A percentile compares a stretch with the other conserved stretches of the same genome.
Conservation (phyloP, 2,329 filamentous ascomycete species). For the Teratosphaeria destructans region DNA sequence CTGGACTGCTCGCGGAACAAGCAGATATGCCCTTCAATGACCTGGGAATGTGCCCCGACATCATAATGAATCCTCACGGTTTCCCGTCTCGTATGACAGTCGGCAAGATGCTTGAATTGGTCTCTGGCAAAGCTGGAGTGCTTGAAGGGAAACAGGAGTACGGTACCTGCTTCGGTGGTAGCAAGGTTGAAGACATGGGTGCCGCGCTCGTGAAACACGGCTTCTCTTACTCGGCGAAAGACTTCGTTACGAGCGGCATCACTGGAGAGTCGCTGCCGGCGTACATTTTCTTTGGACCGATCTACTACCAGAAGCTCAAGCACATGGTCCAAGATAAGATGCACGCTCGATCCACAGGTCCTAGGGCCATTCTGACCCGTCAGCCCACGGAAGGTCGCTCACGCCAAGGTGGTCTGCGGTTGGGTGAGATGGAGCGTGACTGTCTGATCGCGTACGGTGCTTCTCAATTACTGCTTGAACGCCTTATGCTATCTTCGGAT, state of each 20-base stretch:
- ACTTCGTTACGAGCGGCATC: slow-evolving; percentile 89
- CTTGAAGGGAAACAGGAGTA: slow-evolving; percentile 78
- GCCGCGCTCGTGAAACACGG: slow-evolving; percentile 74
- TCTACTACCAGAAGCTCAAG: slow-evolving; percentile 99
- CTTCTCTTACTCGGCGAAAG: slow-evolving; percentile 94
- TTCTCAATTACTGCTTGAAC: slow-evolving; percentile 80
- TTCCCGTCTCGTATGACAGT: slow-evolving; percentile 99
- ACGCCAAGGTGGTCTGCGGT: slow-evolving; percentile 76
- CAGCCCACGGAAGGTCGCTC: slow-evolving; percentile 95
- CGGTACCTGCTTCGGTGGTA: slow-evolving; percentile 77
- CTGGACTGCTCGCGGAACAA: slow-evolving; percentile 91
- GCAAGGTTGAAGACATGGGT: slow-evolving; percentile 80
- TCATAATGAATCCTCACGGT: slow-evolving; percentile 99
- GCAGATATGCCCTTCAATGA: slow-evolving; percentile 96
- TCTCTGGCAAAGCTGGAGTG: slow-evolving; percentile 89
- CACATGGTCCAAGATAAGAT: slow-evolving; percentile 99
- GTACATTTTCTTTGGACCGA: slow-evolving; percentile 96
- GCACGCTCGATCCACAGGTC: slow-evolving; percentile 88
- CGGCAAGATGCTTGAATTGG: slow-evolving; percentile 89
- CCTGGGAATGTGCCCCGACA: slow-evolving; percentile 82
- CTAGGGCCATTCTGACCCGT: slow-evolving; percentile 80
- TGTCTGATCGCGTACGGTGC: slow-evolving; percentile 96
- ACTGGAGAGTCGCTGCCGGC: slow-evolving; percentile 89
- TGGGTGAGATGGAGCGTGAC: slow-evolving; percentile 98
- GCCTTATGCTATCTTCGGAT: slow-evolving; percentile 90